These are phyloP conservation scores for Mucor lusitanicus DNA, from an alignment of 371 early-diverging fungal species.

Conservation along the genomic window DNA sequence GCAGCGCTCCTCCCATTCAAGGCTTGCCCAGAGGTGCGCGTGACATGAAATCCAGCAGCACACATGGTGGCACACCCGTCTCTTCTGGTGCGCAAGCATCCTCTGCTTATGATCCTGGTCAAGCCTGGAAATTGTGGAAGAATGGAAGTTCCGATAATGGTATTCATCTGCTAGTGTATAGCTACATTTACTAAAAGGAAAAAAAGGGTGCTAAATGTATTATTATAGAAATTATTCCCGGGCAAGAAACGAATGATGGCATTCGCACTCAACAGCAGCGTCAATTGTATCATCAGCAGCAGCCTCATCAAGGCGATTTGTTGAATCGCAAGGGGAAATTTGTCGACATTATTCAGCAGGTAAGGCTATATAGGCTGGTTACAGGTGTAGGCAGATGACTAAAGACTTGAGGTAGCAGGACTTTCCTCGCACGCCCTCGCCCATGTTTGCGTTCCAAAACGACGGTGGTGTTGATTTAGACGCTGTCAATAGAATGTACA, in stretches of 20 bases:
- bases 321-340: conserved; percentile 27
- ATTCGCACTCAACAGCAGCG: conserved; percentile 3
- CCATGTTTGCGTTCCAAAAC: conserved; percentile 21
- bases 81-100: background rate
- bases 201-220: background rate
- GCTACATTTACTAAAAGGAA: background rate
- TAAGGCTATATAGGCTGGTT: background rate
- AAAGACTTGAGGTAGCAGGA: no score
- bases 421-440: conserved; percentile 18
- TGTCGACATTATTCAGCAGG: conserved; percentile 14
- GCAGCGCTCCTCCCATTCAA: conserved; percentile 15
- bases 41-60: conserved; percentile 6
- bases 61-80: background rate
- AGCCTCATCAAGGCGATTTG: conserved; percentile 10
- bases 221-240: conserved; percentile 7
- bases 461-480: background rate
- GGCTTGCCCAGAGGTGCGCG: conserved; percentile 10
- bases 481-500: conserved; percentile 17
- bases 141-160: conserved; percentile 8
- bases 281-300: conserved; percentile 9
- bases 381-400: no score
- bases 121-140: conserved; percentile 21
- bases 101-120: conserved; percentile 12
- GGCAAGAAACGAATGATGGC: conserved; percentile 5
- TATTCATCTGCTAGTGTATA: background rate